These are phyloP conservation scores for Clarireedia monteithiana DNA, from an alignment of 2,329 filamentous ascomycete genomes.

Conservation along the genomic window DNA sequence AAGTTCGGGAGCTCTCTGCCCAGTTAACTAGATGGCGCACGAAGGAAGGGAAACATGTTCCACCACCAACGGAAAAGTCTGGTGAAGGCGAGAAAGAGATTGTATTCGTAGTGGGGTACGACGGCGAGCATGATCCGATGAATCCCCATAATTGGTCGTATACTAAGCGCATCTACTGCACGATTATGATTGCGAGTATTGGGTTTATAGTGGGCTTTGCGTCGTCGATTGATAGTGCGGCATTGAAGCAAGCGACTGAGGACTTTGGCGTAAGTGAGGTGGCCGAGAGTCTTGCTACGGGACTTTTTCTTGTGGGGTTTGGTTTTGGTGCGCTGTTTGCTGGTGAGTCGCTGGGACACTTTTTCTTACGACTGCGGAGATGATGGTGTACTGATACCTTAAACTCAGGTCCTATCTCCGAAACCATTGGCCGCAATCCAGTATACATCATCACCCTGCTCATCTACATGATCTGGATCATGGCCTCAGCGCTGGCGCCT, in stretches of 20 bases:
- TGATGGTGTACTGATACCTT: background rate
- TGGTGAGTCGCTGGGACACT: conserved; percentile 9
- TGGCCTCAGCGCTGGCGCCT: background rate
- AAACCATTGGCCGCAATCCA: background rate
- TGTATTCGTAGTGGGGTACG: background rate
- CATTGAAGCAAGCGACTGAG: conserved; percentile 36
- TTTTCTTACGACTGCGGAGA: too few relatives aligned
- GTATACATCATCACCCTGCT: background rate
- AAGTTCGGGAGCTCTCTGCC: background rate
- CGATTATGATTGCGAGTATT: background rate
- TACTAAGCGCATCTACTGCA: background rate
- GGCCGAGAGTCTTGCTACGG: conserved; percentile 41
- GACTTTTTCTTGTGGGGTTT: conserved; percentile 30
- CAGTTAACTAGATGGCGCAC: background rate
- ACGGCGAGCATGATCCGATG: background rate
- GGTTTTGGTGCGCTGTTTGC: conserved; percentile 30
- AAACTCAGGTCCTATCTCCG: background rate
- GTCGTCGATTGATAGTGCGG: conserved; percentile 44
- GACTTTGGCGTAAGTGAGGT: conserved; percentile 43
- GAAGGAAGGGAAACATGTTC: background rate
- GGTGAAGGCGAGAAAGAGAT: background rate
- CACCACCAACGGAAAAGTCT: too few relatives aligned
- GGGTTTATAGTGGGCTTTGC: conserved; percentile 41
- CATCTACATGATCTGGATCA: background rate
- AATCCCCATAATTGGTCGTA: background rate